Evolutionary conservation across 179 eudicot genomes (phyloP).

Genomic region (Carnegiea gigantea): DNA sequence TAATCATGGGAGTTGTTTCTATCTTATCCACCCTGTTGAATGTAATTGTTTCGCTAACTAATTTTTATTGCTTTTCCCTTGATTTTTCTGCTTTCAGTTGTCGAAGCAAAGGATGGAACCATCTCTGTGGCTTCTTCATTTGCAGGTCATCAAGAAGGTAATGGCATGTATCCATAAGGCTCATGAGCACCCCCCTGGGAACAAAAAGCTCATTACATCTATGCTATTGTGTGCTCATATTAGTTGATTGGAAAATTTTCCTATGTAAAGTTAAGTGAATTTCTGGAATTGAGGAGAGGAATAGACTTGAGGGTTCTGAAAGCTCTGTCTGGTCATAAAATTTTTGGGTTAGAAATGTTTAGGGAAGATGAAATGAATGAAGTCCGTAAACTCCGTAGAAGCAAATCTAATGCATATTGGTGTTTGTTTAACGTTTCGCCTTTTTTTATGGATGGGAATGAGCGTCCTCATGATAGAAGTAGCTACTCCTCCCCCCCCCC

Average conservation of each 20-base stretch:
- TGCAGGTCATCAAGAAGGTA: conserved; percentile 86
- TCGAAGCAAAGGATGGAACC: conserved; percentile 71
- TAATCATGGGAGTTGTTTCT: background rate
- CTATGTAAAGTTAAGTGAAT: background rate
- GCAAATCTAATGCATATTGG: no score
- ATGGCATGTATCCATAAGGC: conserved; percentile 5
- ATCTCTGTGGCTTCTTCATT: conserved; percentile 85
- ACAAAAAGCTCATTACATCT: background rate
- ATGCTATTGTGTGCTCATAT: background rate
- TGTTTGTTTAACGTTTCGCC: no score
- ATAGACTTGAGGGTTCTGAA: background rate
- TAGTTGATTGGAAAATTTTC: background rate
- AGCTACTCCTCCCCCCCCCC: background rate
- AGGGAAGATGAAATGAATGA: no score
- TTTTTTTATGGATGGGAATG: background rate
- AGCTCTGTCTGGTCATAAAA: no score
- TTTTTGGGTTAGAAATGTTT: no score
- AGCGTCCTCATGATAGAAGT: background rate
- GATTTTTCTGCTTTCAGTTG: conserved; percentile 34
- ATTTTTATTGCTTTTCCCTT: background rate
- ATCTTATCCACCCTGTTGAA: background rate
- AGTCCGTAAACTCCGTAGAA: no score
- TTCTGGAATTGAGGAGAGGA: background rate
- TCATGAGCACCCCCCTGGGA: background rate
- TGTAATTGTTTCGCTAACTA: background rate